These are phyloP conservation scores for Sugiyamaella smithiae DNA, from an alignment of 805 yeast genomes.

Conservation along the genomic window DNA sequence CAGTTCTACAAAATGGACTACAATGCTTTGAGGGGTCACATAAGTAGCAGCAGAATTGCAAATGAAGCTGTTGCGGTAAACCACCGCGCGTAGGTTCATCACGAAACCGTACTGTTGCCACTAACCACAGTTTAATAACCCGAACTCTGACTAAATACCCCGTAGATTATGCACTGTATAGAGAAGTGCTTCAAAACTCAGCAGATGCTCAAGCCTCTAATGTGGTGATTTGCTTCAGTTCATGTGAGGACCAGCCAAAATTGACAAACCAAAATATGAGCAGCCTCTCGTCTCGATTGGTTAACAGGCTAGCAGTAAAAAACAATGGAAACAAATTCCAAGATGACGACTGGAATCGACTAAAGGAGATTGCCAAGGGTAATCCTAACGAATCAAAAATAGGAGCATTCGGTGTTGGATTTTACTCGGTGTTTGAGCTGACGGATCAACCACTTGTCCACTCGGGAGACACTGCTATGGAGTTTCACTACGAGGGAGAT, in stretches of 20 bases:
- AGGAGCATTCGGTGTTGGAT: constrained; percentile 47
- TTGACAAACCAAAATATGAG: constrained; percentile 18
- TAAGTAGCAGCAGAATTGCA: constrained; percentile 12
- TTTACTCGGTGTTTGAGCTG: constrained; percentile 75
- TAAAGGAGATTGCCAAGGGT: constrained; percentile 41
- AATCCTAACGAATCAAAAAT: constrained; percentile 43
- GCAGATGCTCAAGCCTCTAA: constrained; percentile 40
- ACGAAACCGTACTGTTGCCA: background rate
- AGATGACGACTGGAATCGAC: constrained; percentile 39
- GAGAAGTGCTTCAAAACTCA: constrained; percentile 41
- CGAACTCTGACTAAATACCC: constrained; percentile 43
- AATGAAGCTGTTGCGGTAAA: constrained; percentile 38
- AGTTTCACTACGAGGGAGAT: constrained; percentile 38
- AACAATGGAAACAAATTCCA: constrained; percentile 38
- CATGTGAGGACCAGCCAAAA: constrained; percentile 16
- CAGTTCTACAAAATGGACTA: constrained; percentile 19
- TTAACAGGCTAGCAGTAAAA: constrained; percentile 31
- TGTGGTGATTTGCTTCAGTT: constrained; percentile 33
- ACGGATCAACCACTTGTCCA: constrained; percentile 75
- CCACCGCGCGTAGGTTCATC: constrained; percentile 35
- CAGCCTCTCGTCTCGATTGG: constrained; percentile 22
- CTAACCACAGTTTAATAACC: constrained; percentile 33
- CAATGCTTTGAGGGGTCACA: constrained; percentile 10
- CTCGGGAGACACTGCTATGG: constrained; percentile 38
- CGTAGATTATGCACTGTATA: constrained; percentile 40